Evolutionary conservation across 2,329 filamentous ascomycete species (phyloP).

Genomic region (Epichloe bromicola): DNA sequence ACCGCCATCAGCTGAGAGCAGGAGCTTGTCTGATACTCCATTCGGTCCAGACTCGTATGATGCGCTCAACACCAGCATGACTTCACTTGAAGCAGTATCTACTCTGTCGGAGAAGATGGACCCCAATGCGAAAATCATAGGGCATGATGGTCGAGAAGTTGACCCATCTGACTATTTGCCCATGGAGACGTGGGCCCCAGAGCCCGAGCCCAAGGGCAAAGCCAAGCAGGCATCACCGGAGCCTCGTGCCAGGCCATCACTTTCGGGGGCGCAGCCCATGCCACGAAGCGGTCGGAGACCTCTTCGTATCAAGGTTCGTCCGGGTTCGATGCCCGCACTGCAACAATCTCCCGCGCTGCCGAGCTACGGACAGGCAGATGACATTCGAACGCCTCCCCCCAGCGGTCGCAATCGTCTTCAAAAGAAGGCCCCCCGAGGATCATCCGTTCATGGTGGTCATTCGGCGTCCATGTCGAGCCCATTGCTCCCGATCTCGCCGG

Average conservation of each 20-base stretch:
- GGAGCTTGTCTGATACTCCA: constrained; percentile 47
- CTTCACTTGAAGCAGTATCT: constrained; percentile 20
- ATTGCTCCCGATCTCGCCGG: constrained; percentile 38
- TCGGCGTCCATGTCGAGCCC: constrained; percentile 31
- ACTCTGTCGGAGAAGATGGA: constrained; percentile 30
- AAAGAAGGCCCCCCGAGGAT: constrained; percentile 41
- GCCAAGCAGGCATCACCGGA: constrained; percentile 17
- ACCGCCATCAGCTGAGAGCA: constrained; percentile 36
- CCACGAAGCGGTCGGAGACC: constrained; percentile 37
- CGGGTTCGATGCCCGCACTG: constrained; percentile 30
- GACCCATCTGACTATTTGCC: constrained; percentile 73
- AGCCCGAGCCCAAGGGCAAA: constrained; percentile 45
- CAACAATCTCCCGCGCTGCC: constrained; percentile 10
- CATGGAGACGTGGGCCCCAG: constrained; percentile 64
- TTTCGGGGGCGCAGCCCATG: constrained; percentile 38
- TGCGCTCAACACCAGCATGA: constrained; percentile 49
- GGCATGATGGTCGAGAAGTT: constrained; percentile 61
- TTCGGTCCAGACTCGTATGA: constrained; percentile 70
- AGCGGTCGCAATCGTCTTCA: constrained; percentile 47
- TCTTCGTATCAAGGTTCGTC: constrained; percentile 36
- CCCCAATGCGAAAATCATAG: constrained; percentile 57
- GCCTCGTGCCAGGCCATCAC: constrained; percentile 29
- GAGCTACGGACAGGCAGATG: constrained; percentile 18
- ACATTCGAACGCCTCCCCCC: constrained; percentile 20
- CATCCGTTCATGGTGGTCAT: constrained; percentile 22